These are phyloP conservation scores for Fusarium temperatum DNA, from an alignment of 2,329 filamentous ascomycete species.

Conservation along the genomic window DNA sequence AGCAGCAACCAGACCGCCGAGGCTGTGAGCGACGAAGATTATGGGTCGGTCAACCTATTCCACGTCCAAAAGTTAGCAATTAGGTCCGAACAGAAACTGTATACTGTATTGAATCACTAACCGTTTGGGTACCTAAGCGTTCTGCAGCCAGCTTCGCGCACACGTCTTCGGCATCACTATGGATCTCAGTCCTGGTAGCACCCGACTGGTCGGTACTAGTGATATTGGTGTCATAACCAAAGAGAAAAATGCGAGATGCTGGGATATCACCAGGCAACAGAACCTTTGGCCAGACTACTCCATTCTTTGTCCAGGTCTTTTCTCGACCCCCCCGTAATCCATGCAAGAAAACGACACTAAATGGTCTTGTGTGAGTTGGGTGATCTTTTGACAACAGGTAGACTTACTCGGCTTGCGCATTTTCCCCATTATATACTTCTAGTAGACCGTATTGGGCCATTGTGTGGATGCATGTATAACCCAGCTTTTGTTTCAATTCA, in stretches of 20 bases:
- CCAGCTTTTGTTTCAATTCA: too few relatives aligned
- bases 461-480: too few relatives aligned
- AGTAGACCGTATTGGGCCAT: background rate
- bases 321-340: background rate
- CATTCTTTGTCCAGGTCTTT: background rate
- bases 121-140: accelerated
- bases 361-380: accelerated
- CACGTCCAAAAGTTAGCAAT: background rate
- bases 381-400: accelerated
- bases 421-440: background rate
- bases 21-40: background rate
- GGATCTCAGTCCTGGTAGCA: background rate
- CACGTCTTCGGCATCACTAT: background rate
- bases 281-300: accelerated
- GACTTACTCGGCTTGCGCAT: background rate
- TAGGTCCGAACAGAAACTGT: too few relatives aligned
- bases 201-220: accelerated
- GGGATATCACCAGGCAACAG: background rate
- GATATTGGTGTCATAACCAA: background rate
- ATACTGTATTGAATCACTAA: background rate
- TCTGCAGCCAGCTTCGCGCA: background rate
- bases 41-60: background rate
- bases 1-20: background rate
- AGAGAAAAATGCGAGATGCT: background rate
- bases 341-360: background rate